A percentile compares a stretch with the other conserved stretches of the same genome.
These are phyloP conservation scores for Chloropicon primus DNA, from an alignment of 139 green algal genomes.

Conservation along the genomic window DNA sequence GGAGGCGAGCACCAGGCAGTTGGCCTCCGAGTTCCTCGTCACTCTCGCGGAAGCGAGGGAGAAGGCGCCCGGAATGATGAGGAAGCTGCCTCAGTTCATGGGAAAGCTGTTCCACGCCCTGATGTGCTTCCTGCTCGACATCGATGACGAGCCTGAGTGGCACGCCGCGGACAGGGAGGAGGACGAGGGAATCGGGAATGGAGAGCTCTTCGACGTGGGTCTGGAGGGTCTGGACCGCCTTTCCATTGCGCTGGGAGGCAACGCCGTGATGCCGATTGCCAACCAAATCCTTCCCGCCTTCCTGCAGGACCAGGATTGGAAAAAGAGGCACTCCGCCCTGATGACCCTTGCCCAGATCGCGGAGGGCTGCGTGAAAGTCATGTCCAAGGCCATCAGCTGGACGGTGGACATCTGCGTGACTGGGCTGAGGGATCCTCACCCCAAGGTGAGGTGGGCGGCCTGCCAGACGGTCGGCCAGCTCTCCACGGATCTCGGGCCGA, in stretches of 20 bases:
- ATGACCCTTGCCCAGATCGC: conserved; percentile 89
- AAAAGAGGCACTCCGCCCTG: conserved; percentile 78
- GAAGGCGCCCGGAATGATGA: conserved; percentile 81
- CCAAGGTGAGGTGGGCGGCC: conserved; percentile 81
- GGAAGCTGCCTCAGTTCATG: conserved; percentile 24
- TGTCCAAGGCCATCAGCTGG: conserved; percentile 43
- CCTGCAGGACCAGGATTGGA: conserved; percentile 67
- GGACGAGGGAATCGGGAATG: conserved; percentile 29
- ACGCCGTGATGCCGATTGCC: conserved; percentile 67
- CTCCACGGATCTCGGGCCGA: conserved; percentile 91
- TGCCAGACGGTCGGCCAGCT: conserved; percentile 96
- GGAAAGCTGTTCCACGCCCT: conserved; percentile 80
- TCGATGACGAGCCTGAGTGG: conserved; percentile 85
- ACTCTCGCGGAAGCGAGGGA: conserved; percentile 88
- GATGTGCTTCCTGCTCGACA: conserved; percentile 80
- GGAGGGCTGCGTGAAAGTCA: conserved; percentile 86
- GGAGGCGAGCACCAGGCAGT: conserved; percentile 42
- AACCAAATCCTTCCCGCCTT: conserved; percentile 53
- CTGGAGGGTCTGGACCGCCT: conserved; percentile 90
- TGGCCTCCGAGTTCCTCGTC: conserved; percentile 87
- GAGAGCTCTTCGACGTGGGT: conserved; percentile 42
- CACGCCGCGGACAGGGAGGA: conserved; percentile 40
- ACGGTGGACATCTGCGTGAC: conserved; percentile 56
- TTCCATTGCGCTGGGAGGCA: conserved; percentile 76
- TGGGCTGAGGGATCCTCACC: conserved; percentile 26